These are phyloP conservation scores for Fremontodendron californicum DNA, from an alignment of 345 rosid species.

Conservation along the genomic window DNA sequence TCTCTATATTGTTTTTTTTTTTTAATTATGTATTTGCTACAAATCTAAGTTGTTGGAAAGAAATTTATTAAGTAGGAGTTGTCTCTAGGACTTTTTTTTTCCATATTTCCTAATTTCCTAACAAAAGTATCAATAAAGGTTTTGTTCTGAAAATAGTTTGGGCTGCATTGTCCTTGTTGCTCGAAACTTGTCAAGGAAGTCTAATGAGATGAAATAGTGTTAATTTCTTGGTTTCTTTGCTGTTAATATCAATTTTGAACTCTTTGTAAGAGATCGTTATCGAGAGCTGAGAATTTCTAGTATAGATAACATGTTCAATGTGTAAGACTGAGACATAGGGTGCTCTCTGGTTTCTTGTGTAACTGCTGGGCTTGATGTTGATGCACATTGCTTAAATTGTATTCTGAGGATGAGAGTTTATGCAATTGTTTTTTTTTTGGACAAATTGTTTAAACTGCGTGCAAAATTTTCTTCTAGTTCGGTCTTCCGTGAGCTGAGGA, in stretches of 20 bases:
- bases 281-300: not conserved
- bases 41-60: not conserved
- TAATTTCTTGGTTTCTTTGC: not conserved
- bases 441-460: slow-evolving; percentile 14
- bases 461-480: slow-evolving; percentile 45
- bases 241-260: not conserved
- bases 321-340: too few relatives aligned
- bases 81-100: not conserved
- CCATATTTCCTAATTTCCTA: not conserved
- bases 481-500: slow-evolving; percentile 75
- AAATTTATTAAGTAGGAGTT: not conserved
- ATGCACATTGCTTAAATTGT: not conserved
- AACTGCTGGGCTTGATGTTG: not conserved
- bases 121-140: not conserved
- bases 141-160: not conserved
- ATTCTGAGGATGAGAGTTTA: not conserved
- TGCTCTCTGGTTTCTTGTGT: not conserved
- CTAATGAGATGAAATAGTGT: not conserved
- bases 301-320: not conserved
- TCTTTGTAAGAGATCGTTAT: not conserved
- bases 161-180: not conserved
- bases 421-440: too few relatives aligned
- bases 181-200: not conserved
- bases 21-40: not conserved
- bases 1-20: not conserved